Evolutionary conservation across 164 flowering plant genomes (phyloP), one percentile per base, ranked within the genome.

Genomic region (Umbellularia californica): DNA sequence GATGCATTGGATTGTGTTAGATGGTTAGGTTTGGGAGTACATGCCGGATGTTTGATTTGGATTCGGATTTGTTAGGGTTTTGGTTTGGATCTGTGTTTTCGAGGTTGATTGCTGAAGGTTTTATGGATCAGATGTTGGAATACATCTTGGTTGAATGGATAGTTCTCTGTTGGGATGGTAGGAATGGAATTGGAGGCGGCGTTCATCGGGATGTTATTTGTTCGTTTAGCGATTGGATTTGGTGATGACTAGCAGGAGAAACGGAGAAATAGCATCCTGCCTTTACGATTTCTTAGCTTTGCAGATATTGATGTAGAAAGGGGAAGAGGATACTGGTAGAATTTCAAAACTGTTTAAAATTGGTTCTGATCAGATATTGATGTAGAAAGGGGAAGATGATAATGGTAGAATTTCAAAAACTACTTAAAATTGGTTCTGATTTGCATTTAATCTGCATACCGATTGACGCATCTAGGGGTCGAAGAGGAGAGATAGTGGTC

Each of bases 201-300:
- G 6, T 35, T 35, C n/a, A 27, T 62, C 58, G 71, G 50, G 65
- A 47, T 50, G 70, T 50, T 69, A 27, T 52, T 41, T 70, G 74
- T 25, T 41, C 33, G 77, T 66, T 52, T 52, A 52, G 17, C 58
- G 19, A 14, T 52, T 2, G 58, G 58, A 52, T 52, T 52, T 52
- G 17, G 14, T 52, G 58, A 11, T 30, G 33, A 30, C 33, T 4
- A 3, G 33, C 33, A 3, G 33, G 33, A 30, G 33, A 30, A 30
- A 30, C 4, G 19, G 58, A 52, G 19, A 52, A 52, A 52, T 12
- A 12, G 58, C 58, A 52, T 52, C 58, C 58, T 52, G 58, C 58
- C 58, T 52, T 30, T 30, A 14, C 12, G 3, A 17, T 12, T 52
- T 17, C 58, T 52, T 52, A 52, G 14, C 19, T 17, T 55, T 55